phyloP scores from a whole-genome alignment of 495 filamentous ascomycete genomes.

The Recurvomyces mirabilis region DNA sequence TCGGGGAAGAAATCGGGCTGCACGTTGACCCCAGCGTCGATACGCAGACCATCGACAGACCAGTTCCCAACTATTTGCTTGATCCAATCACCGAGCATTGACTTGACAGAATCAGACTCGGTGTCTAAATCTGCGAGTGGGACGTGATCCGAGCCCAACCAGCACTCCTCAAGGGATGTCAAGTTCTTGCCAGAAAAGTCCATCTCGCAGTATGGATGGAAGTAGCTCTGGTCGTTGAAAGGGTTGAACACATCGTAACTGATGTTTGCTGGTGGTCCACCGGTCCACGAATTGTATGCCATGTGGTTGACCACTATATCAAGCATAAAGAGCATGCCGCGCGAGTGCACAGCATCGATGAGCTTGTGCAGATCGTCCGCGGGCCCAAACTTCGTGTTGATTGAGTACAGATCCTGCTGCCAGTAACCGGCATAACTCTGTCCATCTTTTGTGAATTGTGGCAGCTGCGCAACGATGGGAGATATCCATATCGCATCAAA shows the following conservation, averaged over 20 bases:
- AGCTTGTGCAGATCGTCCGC: conserved; percentile 51
- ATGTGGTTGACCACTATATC: conserved; percentile 12
- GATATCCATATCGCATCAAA: conserved; percentile 16
- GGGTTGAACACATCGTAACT: conserved; percentile 52
- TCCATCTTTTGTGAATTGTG: conserved; percentile 12
- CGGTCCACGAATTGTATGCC: conserved; percentile 38
- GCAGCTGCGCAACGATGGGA: conserved; percentile 6
- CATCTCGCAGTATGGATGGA: conserved; percentile 55
- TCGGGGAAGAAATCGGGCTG: conserved; percentile 36
- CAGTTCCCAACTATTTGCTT: conserved; percentile 52
- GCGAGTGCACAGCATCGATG: conserved; percentile 45
- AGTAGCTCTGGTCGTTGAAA: conserved; percentile 54
- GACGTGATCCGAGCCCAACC: conserved; percentile 45
- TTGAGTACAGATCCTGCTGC: conserved; percentile 52
- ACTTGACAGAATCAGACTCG: conserved; percentile 42
- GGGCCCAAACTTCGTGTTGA: conserved; percentile 58
- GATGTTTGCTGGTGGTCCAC: conserved; percentile 29
- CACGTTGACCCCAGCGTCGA: conserved; percentile 69
- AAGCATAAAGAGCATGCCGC: conserved; percentile 38
- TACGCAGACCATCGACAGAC: conserved; percentile 60
- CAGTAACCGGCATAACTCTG: conserved; percentile 53
- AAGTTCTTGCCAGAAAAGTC: conserved; percentile 40
- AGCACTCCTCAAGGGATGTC: conserved; percentile 38
- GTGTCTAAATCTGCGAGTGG: conserved; percentile 58
- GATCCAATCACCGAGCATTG: conserved; percentile 56